phyloP scores from a whole-genome alignment of 768 basidiomycete species.

The Omphalotus guepiniiformis region DNA sequence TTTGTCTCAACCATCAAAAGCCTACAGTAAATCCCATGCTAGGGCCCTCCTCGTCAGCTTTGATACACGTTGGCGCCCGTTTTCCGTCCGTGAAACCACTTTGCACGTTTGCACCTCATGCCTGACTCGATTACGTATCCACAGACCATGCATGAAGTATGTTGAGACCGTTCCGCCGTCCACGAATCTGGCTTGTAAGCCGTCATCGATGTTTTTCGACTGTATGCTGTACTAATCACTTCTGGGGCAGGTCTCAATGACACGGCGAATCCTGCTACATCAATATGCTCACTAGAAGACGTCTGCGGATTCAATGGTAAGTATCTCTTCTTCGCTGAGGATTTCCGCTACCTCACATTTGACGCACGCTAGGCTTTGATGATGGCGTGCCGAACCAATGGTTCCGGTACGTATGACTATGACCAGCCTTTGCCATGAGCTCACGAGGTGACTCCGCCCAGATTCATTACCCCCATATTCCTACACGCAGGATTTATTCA shows the following conservation, averaged over 20 bases:
- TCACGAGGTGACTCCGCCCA: constrained; percentile 24
- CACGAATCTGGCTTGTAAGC: constrained; percentile 56
- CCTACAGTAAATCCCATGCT: constrained; percentile 87
- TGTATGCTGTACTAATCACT: neutral
- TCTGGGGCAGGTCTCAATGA: constrained; percentile 75
- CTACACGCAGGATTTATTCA: constrained; percentile 97
- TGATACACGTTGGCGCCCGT: constrained; percentile 87
- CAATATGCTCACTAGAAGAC: constrained; percentile 69
- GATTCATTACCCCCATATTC: constrained; percentile 87
- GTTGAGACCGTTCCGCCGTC: constrained; percentile 53
- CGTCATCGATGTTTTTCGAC: neutral
- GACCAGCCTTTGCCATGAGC: neutral
- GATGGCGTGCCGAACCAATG: constrained; percentile 40
- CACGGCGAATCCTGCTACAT: constrained; percentile 71
- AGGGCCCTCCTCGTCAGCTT: constrained; percentile 78
- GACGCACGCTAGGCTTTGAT: constrained; percentile 44
- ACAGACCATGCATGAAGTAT: constrained; percentile 65
- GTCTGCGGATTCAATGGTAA: constrained; percentile 87
- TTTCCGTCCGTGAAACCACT: constrained; percentile 46
- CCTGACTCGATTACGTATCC: neutral
- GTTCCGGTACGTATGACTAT: constrained; percentile 33
- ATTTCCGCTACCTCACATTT: neutral
- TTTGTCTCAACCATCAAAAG: constrained; percentile 27
- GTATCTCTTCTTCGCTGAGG: constrained; percentile 24
- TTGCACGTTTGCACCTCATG: neutral